A percentile compares a stretch with the other conserved stretches of the same genome.
These are phyloP conservation scores for Solanum chacoense DNA, from an alignment of 305 asterid species.

Conservation along the genomic window DNA sequence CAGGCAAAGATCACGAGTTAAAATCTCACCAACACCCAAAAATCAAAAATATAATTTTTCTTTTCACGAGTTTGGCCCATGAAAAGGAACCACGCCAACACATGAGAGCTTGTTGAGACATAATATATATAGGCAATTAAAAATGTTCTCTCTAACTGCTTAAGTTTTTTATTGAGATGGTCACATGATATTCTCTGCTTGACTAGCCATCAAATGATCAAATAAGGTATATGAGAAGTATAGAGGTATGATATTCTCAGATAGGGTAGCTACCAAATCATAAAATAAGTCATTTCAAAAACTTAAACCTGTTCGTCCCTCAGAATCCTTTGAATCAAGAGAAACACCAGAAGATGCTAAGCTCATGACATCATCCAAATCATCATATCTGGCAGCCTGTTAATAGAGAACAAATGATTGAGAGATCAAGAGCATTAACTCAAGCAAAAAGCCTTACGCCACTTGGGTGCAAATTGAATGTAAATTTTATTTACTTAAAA, in stretches of 20 bases:
- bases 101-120: background rate
- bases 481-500: background rate
- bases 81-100: background rate
- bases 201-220: background rate
- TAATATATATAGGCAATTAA: background rate
- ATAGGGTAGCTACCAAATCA: background rate
- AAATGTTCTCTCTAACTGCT: background rate
- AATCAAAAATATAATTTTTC: background rate
- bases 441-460: background rate
- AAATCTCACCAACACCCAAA: background rate
- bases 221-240: background rate
- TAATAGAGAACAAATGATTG: background rate
- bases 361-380: conserved; percentile 56
- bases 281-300: background rate
- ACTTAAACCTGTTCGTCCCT: conserved; percentile 70
- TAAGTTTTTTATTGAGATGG: background rate
- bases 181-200: background rate
- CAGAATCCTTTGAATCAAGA: conserved; percentile 64
- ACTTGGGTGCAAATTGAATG: background rate
- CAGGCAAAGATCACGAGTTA: background rate
- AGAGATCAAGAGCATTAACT: background rate
- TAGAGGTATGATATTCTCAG: background rate
- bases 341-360: conserved; percentile 60
- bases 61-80: background rate
- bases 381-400: conserved; percentile 93